Evolutionary conservation across 345 rosid genomes (phyloP), one percentile per base, ranked within the genome.

Genomic region (Hibiscus tridactylites): DNA sequence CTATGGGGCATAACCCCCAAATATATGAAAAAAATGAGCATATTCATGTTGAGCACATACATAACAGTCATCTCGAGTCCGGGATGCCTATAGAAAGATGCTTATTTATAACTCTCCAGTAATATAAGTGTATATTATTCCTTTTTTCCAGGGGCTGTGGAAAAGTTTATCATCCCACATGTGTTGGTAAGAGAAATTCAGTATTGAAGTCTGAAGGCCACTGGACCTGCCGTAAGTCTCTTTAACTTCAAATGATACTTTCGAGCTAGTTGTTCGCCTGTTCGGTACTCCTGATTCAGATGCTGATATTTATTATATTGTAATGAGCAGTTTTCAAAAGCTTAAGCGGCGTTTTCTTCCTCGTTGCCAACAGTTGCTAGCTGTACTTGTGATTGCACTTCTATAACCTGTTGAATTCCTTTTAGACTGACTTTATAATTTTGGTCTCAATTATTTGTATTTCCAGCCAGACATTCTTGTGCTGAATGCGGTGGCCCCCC

Each of bases 381-480:
- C 15, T 67, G 39, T 28, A 29, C 59, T 16, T 50, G 57, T 50
- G 60, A 28, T 26, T 68, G 71, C 58, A 49, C 21, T 66, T 6
- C 28, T 26, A 26, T 66, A 15, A 2, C 3, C 19, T 46, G 28
- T 26, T 28, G 24, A 16, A 29, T 68, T 49, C 26, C 59, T n/a
- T 28, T 28, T 49, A 29, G 59, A 49, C 58, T 2, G 9, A 33
- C 5, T 50, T 3, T 68, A 29, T 50, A 49, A 29, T 35, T 17
- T 17, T 50, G 26, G 16, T 50, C 44, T 49, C 16, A 9, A 49
- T 68, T 16, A 26, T 26, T 67, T 68, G 59, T 50, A 39, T 67
- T 68, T 50, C 44, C 71, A 68, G 59, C 17, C 16, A 49, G 71
- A 24, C 71, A 68, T 68, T 49, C 58, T 49, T 68, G 71, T 50